phyloP scores from a whole-genome alignment of 257 asterid genomes.

The Striga asiatica region DNA sequence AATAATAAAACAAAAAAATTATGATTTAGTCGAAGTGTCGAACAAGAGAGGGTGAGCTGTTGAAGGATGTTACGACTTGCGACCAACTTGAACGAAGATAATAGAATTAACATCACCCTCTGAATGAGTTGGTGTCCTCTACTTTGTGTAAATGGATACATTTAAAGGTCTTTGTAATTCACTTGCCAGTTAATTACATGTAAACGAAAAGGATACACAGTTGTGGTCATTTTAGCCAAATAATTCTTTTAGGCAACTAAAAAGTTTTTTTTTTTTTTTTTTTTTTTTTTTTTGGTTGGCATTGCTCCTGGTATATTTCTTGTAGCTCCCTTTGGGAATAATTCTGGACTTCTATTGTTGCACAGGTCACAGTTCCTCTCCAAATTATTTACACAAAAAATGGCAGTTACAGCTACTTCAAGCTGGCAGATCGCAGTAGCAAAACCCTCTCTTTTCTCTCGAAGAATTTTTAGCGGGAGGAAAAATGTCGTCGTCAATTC shows the following conservation, averaged over 20 bases:
- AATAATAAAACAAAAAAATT: too few relatives aligned
- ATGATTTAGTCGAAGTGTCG: too few relatives aligned
- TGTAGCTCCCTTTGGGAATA: background rate
- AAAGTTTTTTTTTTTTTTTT: background rate
- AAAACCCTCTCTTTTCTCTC: slow-evolving; percentile 39
- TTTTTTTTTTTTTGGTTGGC: background rate
- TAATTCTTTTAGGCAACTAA: background rate
- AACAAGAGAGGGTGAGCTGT: too few relatives aligned
- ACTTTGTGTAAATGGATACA: too few relatives aligned
- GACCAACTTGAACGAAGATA: too few relatives aligned
- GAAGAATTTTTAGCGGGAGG: slow-evolving; percentile 21
- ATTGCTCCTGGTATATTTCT: too few relatives aligned
- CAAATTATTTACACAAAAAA: slow-evolving; percentile 17
- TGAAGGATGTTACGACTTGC: too few relatives aligned
- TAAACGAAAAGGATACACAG: background rate
- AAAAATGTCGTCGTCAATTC: slow-evolving; percentile 22
- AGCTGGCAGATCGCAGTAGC: slow-evolving; percentile 46
- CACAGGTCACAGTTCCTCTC: slow-evolving; percentile 16
- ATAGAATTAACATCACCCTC: too few relatives aligned
- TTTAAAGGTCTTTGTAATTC: background rate
- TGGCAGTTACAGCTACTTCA: slow-evolving; percentile 66
- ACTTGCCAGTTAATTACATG: background rate
- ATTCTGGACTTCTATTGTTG: slow-evolving; percentile 10
- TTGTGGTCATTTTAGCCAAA: background rate
- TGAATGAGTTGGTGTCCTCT: too few relatives aligned